phyloP scores from a whole-genome alignment of 768 basidiomycete species.

The Gyrodon lividus region DNA sequence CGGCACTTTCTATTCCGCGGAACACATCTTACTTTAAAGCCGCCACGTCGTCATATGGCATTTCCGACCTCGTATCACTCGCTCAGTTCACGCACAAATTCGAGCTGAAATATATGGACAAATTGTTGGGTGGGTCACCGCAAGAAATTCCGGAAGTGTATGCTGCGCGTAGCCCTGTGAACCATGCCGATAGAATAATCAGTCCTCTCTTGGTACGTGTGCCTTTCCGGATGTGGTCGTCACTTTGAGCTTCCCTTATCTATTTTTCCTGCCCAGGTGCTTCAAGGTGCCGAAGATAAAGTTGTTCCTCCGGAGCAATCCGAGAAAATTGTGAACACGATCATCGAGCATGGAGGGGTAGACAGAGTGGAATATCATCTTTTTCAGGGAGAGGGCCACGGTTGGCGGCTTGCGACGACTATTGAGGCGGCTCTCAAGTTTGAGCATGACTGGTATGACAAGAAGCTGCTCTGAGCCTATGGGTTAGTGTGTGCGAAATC shows the following conservation, averaged over 20 bases:
- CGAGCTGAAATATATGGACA: slow-evolving; percentile 55
- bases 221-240: no score
- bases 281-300: slow-evolving; percentile 64
- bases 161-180: slow-evolving; percentile 58
- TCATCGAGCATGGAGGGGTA: slow-evolving; percentile 15
- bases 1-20: slow-evolving; percentile 41
- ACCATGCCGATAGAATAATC: slow-evolving; percentile 59
- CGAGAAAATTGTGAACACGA: slow-evolving; percentile 29
- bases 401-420: slow-evolving; percentile 36
- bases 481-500: no score
- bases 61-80: slow-evolving; percentile 60
- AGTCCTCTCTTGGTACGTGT: slow-evolving; percentile 58
- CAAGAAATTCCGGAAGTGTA: slow-evolving; percentile 57
- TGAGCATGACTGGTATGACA: slow-evolving; percentile 39
- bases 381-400: slow-evolving; percentile 47
- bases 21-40: slow-evolving; percentile 52
- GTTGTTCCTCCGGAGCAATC: slow-evolving; percentile 72
- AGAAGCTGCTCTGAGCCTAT: not conserved
- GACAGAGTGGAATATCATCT: slow-evolving; percentile 36
- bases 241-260: not conserved
- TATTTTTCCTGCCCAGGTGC: slow-evolving; percentile 42
- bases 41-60: slow-evolving; percentile 64
- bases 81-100: slow-evolving; percentile 72
- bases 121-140: slow-evolving; percentile 60
- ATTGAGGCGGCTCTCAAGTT: slow-evolving; percentile 35